Percentiles rank a stretch among this genome's conserved stretches.
These are phyloP conservation scores for Alternaria sp. DNA, from an alignment of 2,329 filamentous ascomycete genomes.

Conservation along the genomic window DNA sequence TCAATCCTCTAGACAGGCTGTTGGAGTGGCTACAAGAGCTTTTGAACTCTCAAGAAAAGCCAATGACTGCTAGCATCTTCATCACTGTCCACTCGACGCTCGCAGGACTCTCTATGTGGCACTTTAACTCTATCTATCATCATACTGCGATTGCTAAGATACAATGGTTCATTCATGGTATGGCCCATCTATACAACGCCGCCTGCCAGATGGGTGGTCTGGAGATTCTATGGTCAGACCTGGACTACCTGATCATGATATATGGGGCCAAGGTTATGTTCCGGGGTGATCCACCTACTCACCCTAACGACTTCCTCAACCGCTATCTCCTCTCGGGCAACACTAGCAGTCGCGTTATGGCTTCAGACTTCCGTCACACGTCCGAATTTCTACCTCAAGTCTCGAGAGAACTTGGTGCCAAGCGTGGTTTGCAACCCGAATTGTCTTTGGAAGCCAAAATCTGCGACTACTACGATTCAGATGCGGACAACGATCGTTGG, in stretches of 20 bases:
- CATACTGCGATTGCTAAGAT: slow-evolving; percentile 17
- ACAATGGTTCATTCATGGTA: slow-evolving; percentile 25
- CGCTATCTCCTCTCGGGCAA: slow-evolving; percentile 17
- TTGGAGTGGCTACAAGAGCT: slow-evolving; percentile 20
- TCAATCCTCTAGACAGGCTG: slow-evolving; percentile 10
- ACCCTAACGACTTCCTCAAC: slow-evolving; percentile 21
- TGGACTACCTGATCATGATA: slow-evolving; percentile 31
- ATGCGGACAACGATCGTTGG: slow-evolving; percentile 18
- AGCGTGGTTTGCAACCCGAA: slow-evolving; percentile 20
- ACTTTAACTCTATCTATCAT: slow-evolving; percentile 20
- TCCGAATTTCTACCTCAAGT: not conserved
- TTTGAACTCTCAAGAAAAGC: not conserved
- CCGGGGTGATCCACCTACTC: slow-evolving; percentile 23
- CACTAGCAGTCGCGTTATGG: slow-evolving; percentile 7
- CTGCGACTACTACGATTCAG: slow-evolving; percentile 18
- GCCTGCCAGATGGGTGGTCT: slow-evolving; percentile 27
- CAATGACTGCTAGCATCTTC: slow-evolving; percentile 15
- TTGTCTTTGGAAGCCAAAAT: slow-evolving; percentile 23
- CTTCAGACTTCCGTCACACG: slow-evolving; percentile 10
- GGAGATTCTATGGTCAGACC: slow-evolving; percentile 24
- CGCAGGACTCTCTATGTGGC: slow-evolving; percentile 20
- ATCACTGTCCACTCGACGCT: slow-evolving; percentile 23
- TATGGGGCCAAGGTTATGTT: slow-evolving; percentile 27
- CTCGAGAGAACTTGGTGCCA: slow-evolving; percentile 1
- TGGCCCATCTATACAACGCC: slow-evolving; percentile 34